Evolutionary conservation across 2,329 filamentous ascomycete species (phyloP).

Genomic region (Fusarium aywerte): DNA sequence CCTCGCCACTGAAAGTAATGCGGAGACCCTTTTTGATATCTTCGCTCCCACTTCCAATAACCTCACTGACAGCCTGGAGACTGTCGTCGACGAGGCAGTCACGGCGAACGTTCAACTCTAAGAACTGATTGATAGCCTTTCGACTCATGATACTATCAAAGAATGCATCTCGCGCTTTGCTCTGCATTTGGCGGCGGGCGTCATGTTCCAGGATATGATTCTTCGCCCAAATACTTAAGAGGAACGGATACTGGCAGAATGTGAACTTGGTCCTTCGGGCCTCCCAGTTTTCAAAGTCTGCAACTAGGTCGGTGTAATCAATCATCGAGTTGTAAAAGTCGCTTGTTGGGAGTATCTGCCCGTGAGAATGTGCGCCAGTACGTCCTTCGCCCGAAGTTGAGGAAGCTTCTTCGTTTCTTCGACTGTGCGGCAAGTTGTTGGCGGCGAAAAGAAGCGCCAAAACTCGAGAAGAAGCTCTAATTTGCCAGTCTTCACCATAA

Average conservation of each 20-base stretch:
- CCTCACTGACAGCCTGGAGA: constrained; percentile 83
- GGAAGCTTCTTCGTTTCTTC: constrained; percentile 47
- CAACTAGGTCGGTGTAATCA: constrained; percentile 85
- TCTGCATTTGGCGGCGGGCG: constrained; percentile 87
- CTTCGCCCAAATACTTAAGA: constrained; percentile 91
- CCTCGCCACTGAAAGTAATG: constrained; percentile 87
- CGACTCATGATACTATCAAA: constrained; percentile 87
- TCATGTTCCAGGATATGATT: constrained; percentile 91
- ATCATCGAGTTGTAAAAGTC: constrained; percentile 90
- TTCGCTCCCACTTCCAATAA: constrained; percentile 81
- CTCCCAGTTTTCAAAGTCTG: constrained; percentile 91
- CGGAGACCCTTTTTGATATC: constrained; percentile 91
- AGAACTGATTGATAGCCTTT: constrained; percentile 78
- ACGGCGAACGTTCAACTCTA: constrained; percentile 80
- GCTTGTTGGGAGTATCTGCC: constrained; percentile 79
- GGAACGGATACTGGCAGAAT: constrained; percentile 93
- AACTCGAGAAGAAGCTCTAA: constrained; percentile 81
- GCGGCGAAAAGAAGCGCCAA: constrained; percentile 85
- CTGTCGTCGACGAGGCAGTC: constrained; percentile 92
- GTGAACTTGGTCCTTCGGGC: constrained; percentile 77
- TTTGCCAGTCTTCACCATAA: constrained; percentile 90
- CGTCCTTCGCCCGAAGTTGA: constrained; percentile 42
- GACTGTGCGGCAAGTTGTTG: constrained; percentile 68
- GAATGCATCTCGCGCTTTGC: constrained; percentile 87
- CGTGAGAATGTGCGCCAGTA: constrained; percentile 53